Percentiles rank a stretch among this genome's conserved stretches.
These are phyloP conservation scores for Sungouiella thailandica DNA, from an alignment of 805 yeast genomes.

Conservation along the genomic window DNA sequence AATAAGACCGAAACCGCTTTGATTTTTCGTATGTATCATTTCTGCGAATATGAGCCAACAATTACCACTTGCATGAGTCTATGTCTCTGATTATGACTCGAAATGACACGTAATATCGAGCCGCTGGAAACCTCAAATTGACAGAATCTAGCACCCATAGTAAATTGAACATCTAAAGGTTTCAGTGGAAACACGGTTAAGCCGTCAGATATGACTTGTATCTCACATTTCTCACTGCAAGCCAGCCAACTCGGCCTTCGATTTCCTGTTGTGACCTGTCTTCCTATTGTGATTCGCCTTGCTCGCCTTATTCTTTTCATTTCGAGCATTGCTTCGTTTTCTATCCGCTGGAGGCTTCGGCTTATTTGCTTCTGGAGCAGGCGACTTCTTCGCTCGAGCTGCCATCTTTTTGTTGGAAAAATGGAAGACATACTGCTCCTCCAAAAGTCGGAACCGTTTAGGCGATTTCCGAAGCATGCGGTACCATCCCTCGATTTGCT, in stretches of 20 bases:
- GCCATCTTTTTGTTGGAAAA: conserved; percentile 7
- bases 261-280: conserved; percentile 54
- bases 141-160: too few species aligned
- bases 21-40: too few species aligned
- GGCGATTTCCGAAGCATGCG: conserved; percentile 67
- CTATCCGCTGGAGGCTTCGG: conserved; percentile 7
- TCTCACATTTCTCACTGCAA: conserved; percentile 14
- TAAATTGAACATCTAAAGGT: too few species aligned
- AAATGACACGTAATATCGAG: too few species aligned
- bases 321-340: conserved; percentile 27
- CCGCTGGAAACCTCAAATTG: too few species aligned
- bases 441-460: conserved; percentile 53
- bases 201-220: not conserved
- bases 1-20: too few species aligned
- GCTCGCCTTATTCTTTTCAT: conserved; percentile 52
- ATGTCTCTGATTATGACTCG: too few species aligned
- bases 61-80: too few species aligned
- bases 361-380: conserved; percentile 1
- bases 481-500: conserved; percentile 93
- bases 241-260: conserved; percentile 24
- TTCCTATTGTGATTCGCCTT: conserved; percentile 66
- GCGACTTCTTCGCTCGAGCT: too few species aligned
- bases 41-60: too few species aligned
- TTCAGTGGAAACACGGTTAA: too few species aligned
- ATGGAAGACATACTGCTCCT: conserved; percentile 43